Conservation (phyloP, 2,329 filamentous ascomycete species). For the Aspergillus ruber region DNA sequence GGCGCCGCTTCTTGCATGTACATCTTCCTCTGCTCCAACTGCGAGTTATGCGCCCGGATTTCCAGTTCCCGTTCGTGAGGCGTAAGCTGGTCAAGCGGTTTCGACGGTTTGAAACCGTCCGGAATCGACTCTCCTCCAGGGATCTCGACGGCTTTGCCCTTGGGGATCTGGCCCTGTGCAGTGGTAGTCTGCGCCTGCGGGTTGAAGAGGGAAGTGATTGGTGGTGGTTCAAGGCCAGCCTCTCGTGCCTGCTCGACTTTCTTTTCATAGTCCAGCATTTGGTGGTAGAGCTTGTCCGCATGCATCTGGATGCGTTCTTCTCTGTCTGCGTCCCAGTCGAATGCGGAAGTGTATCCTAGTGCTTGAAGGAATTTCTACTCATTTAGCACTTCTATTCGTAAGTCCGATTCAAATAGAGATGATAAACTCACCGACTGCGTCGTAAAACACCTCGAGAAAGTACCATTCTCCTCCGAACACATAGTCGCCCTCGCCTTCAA, state of each 20-base stretch:
- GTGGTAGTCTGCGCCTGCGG: conserved; percentile 21
- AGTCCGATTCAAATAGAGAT: not conserved
- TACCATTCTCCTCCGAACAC: conserved; percentile 70
- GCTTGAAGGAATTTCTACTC: conserved; percentile 76
- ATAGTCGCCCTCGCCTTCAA: conserved; percentile 56
- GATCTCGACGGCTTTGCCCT: conserved; percentile 23
- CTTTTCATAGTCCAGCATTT: conserved; percentile 76
- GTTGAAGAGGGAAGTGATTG: conserved; percentile 40
- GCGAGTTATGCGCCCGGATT: conserved; percentile 32
- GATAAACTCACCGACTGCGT: conserved; percentile 67
- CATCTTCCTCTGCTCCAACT: conserved; percentile 30
- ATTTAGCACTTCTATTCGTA: conserved; percentile 2
- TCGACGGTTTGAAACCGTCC: conserved; percentile 29
- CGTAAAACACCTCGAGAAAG: conserved; percentile 79
- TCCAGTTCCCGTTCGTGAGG: conserved; percentile 43
- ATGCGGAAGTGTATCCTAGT: conserved; percentile 71
- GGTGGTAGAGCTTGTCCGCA: conserved; percentile 81
- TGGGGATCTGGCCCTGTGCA: not conserved
- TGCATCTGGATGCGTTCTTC: conserved; percentile 95
- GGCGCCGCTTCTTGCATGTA: conserved; percentile 31
- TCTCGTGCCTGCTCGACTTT: conserved; percentile 56
- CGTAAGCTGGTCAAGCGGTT: conserved; percentile 35
- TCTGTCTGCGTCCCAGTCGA: conserved; percentile 57
- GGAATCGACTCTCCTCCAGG: conserved; percentile 32
- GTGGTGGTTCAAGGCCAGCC: conserved; percentile 36